A percentile compares a stretch with the other conserved stretches of the same genome.
Conservation (phyloP, 768 basidiomycete species). For the Agaricus blazei region DNA sequence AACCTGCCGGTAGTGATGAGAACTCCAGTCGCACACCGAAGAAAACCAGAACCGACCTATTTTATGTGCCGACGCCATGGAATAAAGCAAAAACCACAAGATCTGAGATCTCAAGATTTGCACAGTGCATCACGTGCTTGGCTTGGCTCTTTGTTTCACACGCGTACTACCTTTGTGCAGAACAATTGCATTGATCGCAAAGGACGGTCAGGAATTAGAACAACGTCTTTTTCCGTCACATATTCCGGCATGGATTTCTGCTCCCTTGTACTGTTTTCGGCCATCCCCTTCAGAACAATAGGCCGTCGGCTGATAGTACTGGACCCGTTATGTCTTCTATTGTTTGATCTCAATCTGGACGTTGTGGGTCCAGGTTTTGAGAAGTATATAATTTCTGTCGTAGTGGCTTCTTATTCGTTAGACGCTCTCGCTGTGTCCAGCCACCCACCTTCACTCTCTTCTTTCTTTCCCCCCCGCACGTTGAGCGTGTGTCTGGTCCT, state of each 20-base stretch:
- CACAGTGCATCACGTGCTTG: neutral
- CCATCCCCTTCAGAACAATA: slow-evolving; percentile 4
- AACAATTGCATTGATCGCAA: too few species aligned
- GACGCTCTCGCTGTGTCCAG: slow-evolving; percentile 7
- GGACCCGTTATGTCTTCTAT: neutral
- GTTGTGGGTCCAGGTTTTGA: slow-evolving; percentile 27
- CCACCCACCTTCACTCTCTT: slow-evolving; percentile 10
- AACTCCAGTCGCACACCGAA: neutral
- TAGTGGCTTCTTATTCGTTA: slow-evolving; percentile 9
- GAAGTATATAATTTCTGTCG: slow-evolving; percentile 10
- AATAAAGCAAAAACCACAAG: slow-evolving; percentile 3
- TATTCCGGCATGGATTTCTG: neutral
- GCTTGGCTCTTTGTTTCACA: too few species aligned
- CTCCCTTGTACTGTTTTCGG: neutral
- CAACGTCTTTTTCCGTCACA: neutral
- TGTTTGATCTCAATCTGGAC: slow-evolving; percentile 8
- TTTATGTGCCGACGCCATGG: slow-evolving; percentile 23
- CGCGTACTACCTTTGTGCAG: too few species aligned
- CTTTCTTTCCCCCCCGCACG: slow-evolving; percentile 13
- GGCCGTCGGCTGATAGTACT: neutral
- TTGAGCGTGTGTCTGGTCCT: slow-evolving; percentile 31
- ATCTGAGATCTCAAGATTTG: neutral
- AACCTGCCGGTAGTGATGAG: slow-evolving; percentile 44
- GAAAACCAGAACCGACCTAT: slow-evolving; percentile 26
- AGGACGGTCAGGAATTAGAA: neutral